Evolutionary conservation across 2,329 filamentous ascomycete species (phyloP).

Genomic region (Pseudogymnoascus sp.): DNA sequence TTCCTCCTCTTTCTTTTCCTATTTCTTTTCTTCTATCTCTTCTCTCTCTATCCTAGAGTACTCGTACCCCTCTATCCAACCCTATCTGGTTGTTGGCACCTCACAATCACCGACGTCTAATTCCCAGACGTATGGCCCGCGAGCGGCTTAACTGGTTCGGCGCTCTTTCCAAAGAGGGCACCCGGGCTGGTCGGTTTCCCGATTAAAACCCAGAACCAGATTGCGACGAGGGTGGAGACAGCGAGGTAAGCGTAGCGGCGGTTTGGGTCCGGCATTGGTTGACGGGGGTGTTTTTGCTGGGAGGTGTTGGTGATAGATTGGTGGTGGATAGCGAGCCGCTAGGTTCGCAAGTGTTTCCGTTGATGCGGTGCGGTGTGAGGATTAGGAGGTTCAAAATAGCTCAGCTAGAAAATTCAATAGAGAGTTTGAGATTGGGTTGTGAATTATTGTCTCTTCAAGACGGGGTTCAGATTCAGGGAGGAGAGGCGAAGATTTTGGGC

Average conservation of each 20-base stretch:
- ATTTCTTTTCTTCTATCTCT: background rate
- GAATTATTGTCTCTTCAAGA: background rate
- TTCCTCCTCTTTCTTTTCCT: background rate
- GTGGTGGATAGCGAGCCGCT: background rate
- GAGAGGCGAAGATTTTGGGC: background rate
- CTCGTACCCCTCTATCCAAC: background rate
- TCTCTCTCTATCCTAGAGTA: background rate
- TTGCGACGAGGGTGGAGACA: slow-evolving; percentile 11
- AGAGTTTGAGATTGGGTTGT: background rate
- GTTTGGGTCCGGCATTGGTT: slow-evolving; percentile 10
- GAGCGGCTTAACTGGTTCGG: background rate
- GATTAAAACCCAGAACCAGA: slow-evolving; percentile 20
- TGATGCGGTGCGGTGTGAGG: background rate
- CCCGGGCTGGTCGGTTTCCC: slow-evolving; percentile 12
- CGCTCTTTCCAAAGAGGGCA: background rate
- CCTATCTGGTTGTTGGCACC: background rate
- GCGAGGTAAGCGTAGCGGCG: slow-evolving; percentile 18
- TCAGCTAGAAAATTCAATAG: background rate
- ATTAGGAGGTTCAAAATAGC: background rate
- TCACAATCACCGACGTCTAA: background rate
- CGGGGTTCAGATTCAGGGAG: background rate
- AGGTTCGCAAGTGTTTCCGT: background rate
- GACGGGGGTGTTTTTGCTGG: background rate
- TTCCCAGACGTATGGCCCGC: background rate
- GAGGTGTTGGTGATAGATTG: background rate